phyloP scores from a whole-genome alignment of 495 filamentous ascomycete genomes.

The Talaromyces proteolyticus region DNA sequence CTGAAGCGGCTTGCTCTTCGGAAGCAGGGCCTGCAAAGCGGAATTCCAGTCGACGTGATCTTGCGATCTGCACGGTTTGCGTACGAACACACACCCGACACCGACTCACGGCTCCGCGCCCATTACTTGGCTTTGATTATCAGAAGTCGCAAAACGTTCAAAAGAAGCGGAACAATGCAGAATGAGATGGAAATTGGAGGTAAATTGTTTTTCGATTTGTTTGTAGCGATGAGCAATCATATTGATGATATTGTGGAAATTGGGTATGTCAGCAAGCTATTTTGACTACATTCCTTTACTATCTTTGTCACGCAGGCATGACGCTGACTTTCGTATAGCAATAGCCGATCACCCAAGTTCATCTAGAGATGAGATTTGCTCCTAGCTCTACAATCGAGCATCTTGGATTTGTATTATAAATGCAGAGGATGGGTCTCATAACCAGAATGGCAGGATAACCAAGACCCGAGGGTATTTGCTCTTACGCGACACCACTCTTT shows the following conservation, averaged over 20 bases:
- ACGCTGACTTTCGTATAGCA: conserved; percentile 12
- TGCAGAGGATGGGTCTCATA: conserved; percentile 21
- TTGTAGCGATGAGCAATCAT: conserved; percentile 96
- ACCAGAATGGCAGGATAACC: conserved; percentile 30
- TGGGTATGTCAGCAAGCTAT: conserved; percentile 20
- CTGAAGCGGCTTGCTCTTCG: conserved; percentile 82
- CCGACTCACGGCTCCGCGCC: conserved; percentile 82
- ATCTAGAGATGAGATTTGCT: conserved; percentile 26
- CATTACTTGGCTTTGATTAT: conserved; percentile 94
- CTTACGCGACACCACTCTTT: conserved; percentile 24
- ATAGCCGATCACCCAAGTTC: conserved; percentile 31
- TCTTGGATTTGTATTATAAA: conserved; percentile 18
- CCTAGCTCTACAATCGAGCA: conserved; percentile 10
- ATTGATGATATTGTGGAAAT: conserved; percentile 80
- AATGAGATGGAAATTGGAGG: conserved; percentile 92
- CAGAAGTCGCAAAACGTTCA: conserved; percentile 87
- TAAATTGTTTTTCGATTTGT: conserved; percentile 93
- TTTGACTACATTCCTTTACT: conserved; percentile 5
- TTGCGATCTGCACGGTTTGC: conserved; percentile 86
- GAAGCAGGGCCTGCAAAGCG: conserved; percentile 86
- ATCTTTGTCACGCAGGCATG: conserved; percentile 5
- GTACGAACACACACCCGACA: conserved; percentile 89
- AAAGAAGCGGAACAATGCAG: conserved; percentile 95
- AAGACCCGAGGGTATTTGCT: conserved; percentile 16
- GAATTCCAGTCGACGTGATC: conserved; percentile 81